Conservation (phyloP, 805 yeast species). For the Candida tammaniensis region DNA sequence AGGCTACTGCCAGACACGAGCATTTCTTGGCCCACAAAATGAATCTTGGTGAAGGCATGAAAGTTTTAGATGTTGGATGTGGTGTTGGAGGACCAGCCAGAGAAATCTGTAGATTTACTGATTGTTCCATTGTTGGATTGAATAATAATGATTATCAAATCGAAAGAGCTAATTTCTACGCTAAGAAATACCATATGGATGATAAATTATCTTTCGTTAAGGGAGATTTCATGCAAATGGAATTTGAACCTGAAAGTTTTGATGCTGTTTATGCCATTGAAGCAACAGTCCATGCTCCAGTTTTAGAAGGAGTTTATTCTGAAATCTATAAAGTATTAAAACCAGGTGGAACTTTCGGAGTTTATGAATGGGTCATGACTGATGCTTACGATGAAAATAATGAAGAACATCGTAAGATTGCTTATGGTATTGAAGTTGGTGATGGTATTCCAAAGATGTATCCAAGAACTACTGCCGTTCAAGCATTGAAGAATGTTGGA, state of each 20-base stretch:
- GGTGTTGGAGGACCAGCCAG: conserved; percentile 99
- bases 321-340: conserved; percentile 93
- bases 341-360: conserved; percentile 98
- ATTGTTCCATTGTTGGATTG: conserved; percentile 80
- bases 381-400: conserved; percentile 84
- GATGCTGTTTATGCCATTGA: conserved; percentile 98
- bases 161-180: conserved; percentile 83
- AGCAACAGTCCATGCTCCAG: conserved; percentile 98
- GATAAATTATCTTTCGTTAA: conserved; percentile 82
- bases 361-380: conserved; percentile 99
- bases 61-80: conserved; percentile 96
- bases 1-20: conserved; percentile 96
- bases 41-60: conserved; percentile 73
- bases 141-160: conserved; percentile 98
- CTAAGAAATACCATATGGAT: conserved; percentile 60
- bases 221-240: conserved; percentile 99
- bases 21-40: conserved; percentile 89
- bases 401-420: conserved; percentile 87
- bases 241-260: conserved; percentile 82
- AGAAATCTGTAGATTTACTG: conserved; percentile 90
- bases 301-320: conserved; percentile 89
- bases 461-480: conserved; percentile 76
- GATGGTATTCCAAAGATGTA: conserved; percentile 99
- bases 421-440: conserved; percentile 96
- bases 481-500: conserved; percentile 84